Conservation (phyloP, 75 land plant genomes). For the Chamaecyparis obtusa region DNA sequence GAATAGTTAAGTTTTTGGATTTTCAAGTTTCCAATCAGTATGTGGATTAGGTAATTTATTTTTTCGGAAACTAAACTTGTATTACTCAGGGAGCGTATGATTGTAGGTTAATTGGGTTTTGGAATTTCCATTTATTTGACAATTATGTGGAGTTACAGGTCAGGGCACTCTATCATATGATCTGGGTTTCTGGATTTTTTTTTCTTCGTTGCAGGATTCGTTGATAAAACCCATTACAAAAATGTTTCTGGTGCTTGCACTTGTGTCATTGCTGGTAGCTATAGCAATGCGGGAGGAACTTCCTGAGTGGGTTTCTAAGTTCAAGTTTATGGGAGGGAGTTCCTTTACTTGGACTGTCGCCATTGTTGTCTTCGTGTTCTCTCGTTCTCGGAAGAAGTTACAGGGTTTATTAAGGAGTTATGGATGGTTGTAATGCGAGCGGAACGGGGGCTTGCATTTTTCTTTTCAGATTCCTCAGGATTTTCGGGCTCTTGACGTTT, state of each 20-base stretch:
- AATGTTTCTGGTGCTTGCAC: slow-evolving; percentile 39
- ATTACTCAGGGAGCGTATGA: not conserved
- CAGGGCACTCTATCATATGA: not conserved
- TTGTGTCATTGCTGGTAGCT: slow-evolving; percentile 30
- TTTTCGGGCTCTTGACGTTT: not conserved
- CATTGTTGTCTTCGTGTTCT: slow-evolving; percentile 53
- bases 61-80: not conserved
- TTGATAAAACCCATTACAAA: slow-evolving; percentile 57
- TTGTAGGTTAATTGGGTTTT: not conserved
- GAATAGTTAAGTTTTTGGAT: not conserved
- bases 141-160: not conserved
- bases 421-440: slow-evolving; percentile 16
- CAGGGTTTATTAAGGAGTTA: slow-evolving; percentile 30
- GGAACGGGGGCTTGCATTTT: not conserved
- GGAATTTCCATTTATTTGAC: not conserved
- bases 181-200: not conserved
- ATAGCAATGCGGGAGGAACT: slow-evolving; percentile 28
- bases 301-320: slow-evolving; percentile 42
- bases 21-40: not conserved
- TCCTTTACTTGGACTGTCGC: slow-evolving; percentile 67
- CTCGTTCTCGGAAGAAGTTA: slow-evolving; percentile 59
- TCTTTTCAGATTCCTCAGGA: not conserved
- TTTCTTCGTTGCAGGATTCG: slow-evolving; percentile 42
- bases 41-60: not conserved
- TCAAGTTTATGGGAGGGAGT: slow-evolving; percentile 13